These are phyloP conservation scores for Kluyveromyces marxianus DNA, from an alignment of 1,139 yeast genomes.

Conservation along the genomic window DNA sequence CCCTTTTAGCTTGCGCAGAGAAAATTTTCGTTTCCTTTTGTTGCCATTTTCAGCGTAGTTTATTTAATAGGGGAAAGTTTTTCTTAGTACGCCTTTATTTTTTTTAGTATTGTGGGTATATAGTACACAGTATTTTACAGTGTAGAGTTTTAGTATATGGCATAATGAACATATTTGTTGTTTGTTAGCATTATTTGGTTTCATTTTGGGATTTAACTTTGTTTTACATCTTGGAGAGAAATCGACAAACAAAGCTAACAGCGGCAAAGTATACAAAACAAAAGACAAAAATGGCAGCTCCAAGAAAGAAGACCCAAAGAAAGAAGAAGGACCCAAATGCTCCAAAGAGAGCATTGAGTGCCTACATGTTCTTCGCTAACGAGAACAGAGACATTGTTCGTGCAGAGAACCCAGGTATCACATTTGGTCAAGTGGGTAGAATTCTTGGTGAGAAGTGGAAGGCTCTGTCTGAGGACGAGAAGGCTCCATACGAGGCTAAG, in stretches of 20 bases:
- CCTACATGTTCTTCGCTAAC: slow-evolving; percentile 98
- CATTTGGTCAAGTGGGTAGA: slow-evolving; percentile 90
- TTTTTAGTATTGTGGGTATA: too few relatives aligned
- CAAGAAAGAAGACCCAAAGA: slow-evolving; percentile 32
- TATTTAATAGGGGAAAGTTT: neutral
- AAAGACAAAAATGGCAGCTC: slow-evolving; percentile 32
- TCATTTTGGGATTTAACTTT: too few relatives aligned
- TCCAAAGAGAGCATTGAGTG: slow-evolving; percentile 96
- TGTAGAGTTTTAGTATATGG: neutral
- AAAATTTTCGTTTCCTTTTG: neutral
- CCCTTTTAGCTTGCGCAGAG: neutral
- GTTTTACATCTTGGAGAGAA: neutral
- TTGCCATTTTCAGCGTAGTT: neutral
- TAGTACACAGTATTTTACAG: neutral
- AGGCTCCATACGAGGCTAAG: slow-evolving; percentile 82
- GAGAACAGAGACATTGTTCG: slow-evolving; percentile 93
- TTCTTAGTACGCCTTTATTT: neutral
- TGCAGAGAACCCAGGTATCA: slow-evolving; percentile 89
- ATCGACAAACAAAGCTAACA: neutral
- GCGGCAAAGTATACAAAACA: neutral
- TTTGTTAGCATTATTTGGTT: too few relatives aligned
- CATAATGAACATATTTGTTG: too few relatives aligned
- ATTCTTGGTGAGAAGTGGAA: slow-evolving; percentile 95
- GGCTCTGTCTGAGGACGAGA: slow-evolving; percentile 73
- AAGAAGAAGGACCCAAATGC: slow-evolving; percentile 81